Evolutionary conservation across 2,329 filamentous ascomycete genomes (phyloP), one percentile per base, ranked within the genome.

Genomic region (Exophiala alcalophila): DNA sequence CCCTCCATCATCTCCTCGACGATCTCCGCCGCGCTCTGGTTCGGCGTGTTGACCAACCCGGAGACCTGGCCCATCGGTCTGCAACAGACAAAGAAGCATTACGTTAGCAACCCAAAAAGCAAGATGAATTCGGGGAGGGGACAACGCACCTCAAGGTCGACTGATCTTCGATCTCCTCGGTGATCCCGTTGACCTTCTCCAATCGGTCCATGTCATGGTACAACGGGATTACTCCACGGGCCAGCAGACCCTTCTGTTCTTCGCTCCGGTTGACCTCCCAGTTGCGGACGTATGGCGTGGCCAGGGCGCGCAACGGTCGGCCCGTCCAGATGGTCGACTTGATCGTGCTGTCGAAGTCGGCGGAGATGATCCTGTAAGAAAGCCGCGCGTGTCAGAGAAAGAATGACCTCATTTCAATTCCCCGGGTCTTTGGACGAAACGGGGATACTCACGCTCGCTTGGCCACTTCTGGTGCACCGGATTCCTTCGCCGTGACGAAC

Each of bases 1-100:
- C 86, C 81, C 9, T 65, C 65, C n/a, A 91, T 83, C 84, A 92
- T 92, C 55, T 90, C 85, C 42, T 80, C 74, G 12, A 94, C 79
- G 66, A 92, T 92, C 57, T 83, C 76, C 35, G 68, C 73, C 0
- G 87, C 87, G 0, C 85, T 84, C 69, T 87, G 78, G 12, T 46
- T 45, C 11, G 42, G 74, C 55, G 79, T 77, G n/a, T 66, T 60
- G 38, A 92, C 85, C 0, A 80, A 73, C 1, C 83, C 86, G 1
- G 85, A 83, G 5, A 91, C 86, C 65, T 91, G 84, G 1, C 87
- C 87, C 86, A 92, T 92, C 56, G 92, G 52, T 16, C 44, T 44
- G 25, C 20, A 20, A 7, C 5, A 2, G 3, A 7, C 9, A 19
- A 12, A 18, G n/a, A 19, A 14, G 6, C 8, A 35, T 9, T n/a